Evolutionary conservation across 2,329 filamentous ascomycete species (phyloP), one percentile per base, ranked within the genome.

Genomic region (Grosmannia clavigera): DNA sequence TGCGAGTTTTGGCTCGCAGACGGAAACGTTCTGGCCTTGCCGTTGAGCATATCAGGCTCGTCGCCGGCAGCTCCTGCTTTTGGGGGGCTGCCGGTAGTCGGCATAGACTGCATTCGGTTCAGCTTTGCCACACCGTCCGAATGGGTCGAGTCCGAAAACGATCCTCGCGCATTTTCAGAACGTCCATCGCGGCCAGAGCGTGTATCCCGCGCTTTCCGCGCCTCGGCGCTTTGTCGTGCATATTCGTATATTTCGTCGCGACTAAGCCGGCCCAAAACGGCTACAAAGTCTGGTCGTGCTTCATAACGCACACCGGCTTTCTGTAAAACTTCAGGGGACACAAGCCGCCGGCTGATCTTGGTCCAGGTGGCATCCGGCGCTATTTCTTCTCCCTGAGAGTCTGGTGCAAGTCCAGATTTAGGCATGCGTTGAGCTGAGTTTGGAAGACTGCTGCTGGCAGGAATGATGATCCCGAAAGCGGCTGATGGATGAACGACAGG

Each of bases 291-390:
- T 0, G 81, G 81, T 1, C 80, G 75, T 11, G 82, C 82, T 68
- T 85, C 82, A 65, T 83, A 85, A 11, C 82, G 77, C 27, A 82
- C 75, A 14, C 80, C 76, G 4, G 81, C 80, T 51, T 76, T 72
- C 48, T 77, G 74, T 3, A 85, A 72, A 0, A 83, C 79, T 63
- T 83, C 81, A 5, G 78, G 77, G n/a, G 81, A 83, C 10, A 85
- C 75, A 0, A 83, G 72, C 1, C 71, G 72, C 14, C 82, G 76
- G 59, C 73, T 75, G 40, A 85, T 81, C 60, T 75, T 78, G 4
- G 82, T 85, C 82, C 82, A 85, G 57, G 76, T 75, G 1, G 81
- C 82, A 31, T 83, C 78, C 2, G 76, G 66, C 0, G 77, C 77
- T 2, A 86, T 86, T 14, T 79, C 75, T 5, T 76, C 74, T 1